These are phyloP conservation scores for Limonium bicolor DNA, from an alignment of 148 eudicot genomes.

Conservation along the genomic window DNA sequence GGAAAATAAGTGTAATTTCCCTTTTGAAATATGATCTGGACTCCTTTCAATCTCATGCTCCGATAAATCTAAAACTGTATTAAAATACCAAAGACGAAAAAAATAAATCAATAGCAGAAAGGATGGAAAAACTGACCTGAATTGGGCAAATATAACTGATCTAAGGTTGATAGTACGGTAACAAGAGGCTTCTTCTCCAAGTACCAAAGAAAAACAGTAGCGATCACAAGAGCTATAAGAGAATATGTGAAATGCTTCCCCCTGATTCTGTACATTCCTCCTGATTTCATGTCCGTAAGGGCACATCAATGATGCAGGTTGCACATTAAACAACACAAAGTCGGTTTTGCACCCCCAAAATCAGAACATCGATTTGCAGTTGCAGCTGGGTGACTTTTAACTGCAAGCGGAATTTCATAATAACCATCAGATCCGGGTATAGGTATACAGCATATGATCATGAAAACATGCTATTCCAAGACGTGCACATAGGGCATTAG, in stretches of 20 bases:
- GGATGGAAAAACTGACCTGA: slow-evolving; percentile 25
- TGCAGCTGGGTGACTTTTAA: too few species aligned
- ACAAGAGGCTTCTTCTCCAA: slow-evolving; percentile 44
- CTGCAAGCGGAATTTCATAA: too few species aligned
- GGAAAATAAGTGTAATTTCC: neutral
- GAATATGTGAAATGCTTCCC: slow-evolving; percentile 39
- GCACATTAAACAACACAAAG: too few species aligned
- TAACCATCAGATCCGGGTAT: too few species aligned
- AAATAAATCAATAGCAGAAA: neutral
- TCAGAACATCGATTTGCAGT: neutral
- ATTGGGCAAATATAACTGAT: slow-evolving; percentile 28
- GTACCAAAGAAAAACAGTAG: slow-evolving; percentile 57
- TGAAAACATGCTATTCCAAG: too few species aligned
- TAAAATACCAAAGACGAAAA: neutral
- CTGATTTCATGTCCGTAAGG: slow-evolving; percentile 44
- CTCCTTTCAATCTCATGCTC: neutral
- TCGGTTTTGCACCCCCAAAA: too few species aligned
- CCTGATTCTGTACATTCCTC: slow-evolving; percentile 31
- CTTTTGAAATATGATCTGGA: neutral
- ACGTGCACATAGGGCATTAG: too few species aligned
- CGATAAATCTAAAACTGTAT: neutral
- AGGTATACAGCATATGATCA: too few species aligned
- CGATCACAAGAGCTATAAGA: slow-evolving; percentile 32
- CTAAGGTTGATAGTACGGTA: slow-evolving; percentile 22
- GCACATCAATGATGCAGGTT: too few species aligned